phyloP scores from a whole-genome alignment of 331 rosid genomes.

The Malus hybrid region DNA sequence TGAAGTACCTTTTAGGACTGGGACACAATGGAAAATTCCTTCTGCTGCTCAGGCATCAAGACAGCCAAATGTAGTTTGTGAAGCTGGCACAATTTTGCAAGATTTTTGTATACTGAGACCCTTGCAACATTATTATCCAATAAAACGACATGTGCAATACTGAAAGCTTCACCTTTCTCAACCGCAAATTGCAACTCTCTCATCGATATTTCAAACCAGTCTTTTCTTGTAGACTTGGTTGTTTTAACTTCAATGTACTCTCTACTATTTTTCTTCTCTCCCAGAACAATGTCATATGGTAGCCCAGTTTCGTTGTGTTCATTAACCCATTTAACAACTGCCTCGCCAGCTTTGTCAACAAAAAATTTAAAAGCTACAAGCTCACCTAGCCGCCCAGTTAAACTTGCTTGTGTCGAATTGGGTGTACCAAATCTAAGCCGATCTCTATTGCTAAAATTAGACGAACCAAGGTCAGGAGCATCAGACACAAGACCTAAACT shows the following conservation, averaged over 20 bases:
- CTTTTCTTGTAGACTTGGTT: slow-evolving; percentile 62
- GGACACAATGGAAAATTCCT: slow-evolving; percentile 29
- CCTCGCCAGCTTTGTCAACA: slow-evolving; percentile 28
- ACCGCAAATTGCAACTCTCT: slow-evolving; percentile 84
- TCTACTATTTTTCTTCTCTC: slow-evolving; percentile 20
- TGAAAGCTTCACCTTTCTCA: slow-evolving; percentile 66
- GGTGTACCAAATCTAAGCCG: slow-evolving; percentile 50
- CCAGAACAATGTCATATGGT: slow-evolving; percentile 65
- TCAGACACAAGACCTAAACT: slow-evolving; percentile 19
- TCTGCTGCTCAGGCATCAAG: slow-evolving; percentile 48
- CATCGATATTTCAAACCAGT: slow-evolving; percentile 70
- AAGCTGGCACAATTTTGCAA: slow-evolving; percentile 52
- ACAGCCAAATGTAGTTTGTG: slow-evolving; percentile 61
- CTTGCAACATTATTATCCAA: slow-evolving; percentile 36
- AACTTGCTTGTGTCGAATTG: slow-evolving; percentile 37
- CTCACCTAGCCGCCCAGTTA: slow-evolving; percentile 78
- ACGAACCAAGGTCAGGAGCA: slow-evolving; percentile 6
- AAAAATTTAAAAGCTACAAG: slow-evolving; percentile 61
- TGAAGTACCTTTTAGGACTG: slow-evolving; percentile 26
- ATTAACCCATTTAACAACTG: slow-evolving; percentile 69
- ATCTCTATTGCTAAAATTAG: slow-evolving; percentile 30
- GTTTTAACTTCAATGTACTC: slow-evolving; percentile 85
- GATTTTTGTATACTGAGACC: slow-evolving; percentile 58
- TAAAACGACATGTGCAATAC: slow-evolving; percentile 61
- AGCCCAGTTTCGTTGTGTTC: slow-evolving; percentile 60